phyloP scores from a whole-genome alignment of 2,329 filamentous ascomycete species.

The Colletotrichum higginsianum region DNA sequence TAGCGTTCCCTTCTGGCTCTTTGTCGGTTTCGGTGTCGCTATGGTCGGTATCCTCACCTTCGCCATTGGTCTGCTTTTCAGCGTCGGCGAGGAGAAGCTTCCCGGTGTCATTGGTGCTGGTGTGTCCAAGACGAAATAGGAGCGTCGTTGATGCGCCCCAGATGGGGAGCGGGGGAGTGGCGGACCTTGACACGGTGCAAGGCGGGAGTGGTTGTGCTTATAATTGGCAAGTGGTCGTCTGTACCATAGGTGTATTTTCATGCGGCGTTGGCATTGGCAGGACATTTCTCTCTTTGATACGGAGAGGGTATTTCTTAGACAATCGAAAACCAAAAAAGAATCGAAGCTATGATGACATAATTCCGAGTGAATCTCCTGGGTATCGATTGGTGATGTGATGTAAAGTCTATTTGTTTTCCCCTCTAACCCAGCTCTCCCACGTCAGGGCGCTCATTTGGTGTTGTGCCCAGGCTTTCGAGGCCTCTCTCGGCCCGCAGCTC shows the following conservation, averaged over 20 bases:
- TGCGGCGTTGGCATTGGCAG: slow-evolving; percentile 47
- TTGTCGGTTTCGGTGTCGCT: slow-evolving; percentile 80
- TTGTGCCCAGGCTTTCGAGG: slow-evolving; percentile 64
- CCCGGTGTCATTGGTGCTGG: slow-evolving; percentile 97
- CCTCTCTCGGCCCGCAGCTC: slow-evolving; percentile 56
- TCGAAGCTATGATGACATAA: slow-evolving; percentile 33
- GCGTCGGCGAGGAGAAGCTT: slow-evolving; percentile 87
- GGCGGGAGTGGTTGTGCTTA: slow-evolving; percentile 39
- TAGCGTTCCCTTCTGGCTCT: slow-evolving; percentile 89
- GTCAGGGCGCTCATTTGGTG: slow-evolving; percentile 54
- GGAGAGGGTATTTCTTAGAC: slow-evolving; percentile 44
- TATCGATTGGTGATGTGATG: slow-evolving; percentile 42
- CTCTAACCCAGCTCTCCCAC: slow-evolving; percentile 48
- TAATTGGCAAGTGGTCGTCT: slow-evolving; percentile 44
- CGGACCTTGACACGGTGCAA: slow-evolving; percentile 14
- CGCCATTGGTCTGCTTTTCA: slow-evolving; percentile 84
- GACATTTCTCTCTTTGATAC: slow-evolving; percentile 45
- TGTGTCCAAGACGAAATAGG: slow-evolving; percentile 80
- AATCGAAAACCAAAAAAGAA: slow-evolving; percentile 41
- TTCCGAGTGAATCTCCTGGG: slow-evolving; percentile 28
- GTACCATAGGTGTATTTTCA: slow-evolving; percentile 50
- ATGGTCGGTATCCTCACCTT: slow-evolving; percentile 78
- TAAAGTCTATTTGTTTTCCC: neutral
- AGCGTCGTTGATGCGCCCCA: slow-evolving; percentile 14
- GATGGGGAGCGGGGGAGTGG: neutral